These are phyloP conservation scores for Cytospora piceicola DNA, from an alignment of 2,329 filamentous ascomycete species.

Conservation along the genomic window DNA sequence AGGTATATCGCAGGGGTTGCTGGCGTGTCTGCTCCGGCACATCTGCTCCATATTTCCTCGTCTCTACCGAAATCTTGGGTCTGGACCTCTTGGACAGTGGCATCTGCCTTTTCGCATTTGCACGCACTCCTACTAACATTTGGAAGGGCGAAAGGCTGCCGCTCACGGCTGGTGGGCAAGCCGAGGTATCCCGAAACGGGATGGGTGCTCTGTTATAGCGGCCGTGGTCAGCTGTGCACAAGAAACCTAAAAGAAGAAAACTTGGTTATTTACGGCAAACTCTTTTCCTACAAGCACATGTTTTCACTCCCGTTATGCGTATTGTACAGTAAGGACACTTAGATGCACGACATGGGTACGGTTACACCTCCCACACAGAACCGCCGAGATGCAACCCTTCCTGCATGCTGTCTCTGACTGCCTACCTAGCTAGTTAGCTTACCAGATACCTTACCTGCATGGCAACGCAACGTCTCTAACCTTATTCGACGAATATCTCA, in stretches of 20 bases:
- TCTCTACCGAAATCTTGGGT: conserved; percentile 17
- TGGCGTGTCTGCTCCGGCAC: neutral
- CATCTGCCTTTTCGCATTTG: neutral
- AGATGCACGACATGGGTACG: conserved; percentile 5
- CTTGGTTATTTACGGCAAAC: conserved; percentile 2
- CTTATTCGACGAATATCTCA: neutral
- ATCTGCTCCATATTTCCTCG: neutral
- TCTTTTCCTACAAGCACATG: conserved; percentile 17
- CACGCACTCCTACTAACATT: neutral
- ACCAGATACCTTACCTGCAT: neutral
- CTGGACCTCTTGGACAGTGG: neutral
- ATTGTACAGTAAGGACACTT: conserved; percentile 11
- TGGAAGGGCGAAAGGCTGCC: neutral
- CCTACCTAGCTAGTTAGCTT: too few relatives aligned
- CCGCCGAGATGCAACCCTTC: conserved; percentile 12
- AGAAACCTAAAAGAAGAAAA: neutral
- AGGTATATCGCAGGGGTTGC: neutral
- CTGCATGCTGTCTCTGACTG: neutral
- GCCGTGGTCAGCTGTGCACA: conserved; percentile 15
- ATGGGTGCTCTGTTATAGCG: neutral
- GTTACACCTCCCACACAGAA: conserved; percentile 17
- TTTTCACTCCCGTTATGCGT: neutral
- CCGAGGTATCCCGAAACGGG: conserved; percentile 14
- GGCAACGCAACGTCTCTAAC: neutral
- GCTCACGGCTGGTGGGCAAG: neutral